Percentiles rank a stretch among this genome's conserved stretches.
Conservation (phyloP, 2,329 filamentous ascomycete genomes). For the Drechslera avenae region DNA sequence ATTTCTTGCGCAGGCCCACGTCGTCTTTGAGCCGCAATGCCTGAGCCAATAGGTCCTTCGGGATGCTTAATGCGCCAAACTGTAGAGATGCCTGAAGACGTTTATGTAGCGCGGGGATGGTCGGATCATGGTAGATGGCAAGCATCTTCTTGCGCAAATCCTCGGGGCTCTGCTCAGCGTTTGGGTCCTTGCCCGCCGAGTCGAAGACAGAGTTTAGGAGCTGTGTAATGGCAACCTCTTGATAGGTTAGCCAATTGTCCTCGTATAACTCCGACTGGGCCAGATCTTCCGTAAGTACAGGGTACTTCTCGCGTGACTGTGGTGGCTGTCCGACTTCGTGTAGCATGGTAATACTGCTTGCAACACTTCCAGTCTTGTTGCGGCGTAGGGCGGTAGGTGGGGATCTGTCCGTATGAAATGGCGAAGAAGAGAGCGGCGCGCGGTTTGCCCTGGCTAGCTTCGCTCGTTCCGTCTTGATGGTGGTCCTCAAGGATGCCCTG, state of each 20-base stretch:
- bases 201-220: slow-evolving; percentile 63
- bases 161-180: slow-evolving; percentile 36
- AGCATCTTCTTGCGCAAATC: slow-evolving; percentile 57
- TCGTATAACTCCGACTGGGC: slow-evolving; percentile 64
- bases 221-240: slow-evolving; percentile 66
- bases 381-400: slow-evolving; percentile 43
- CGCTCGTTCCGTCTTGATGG: slow-evolving; percentile 35
- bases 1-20: slow-evolving; percentile 62
- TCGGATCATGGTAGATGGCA: slow-evolving; percentile 58
- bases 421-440: slow-evolving; percentile 40
- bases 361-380: slow-evolving; percentile 28
- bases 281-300: slow-evolving; percentile 60
- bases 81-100: slow-evolving; percentile 63
- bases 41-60: slow-evolving; percentile 57
- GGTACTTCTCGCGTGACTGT: slow-evolving; percentile 51
- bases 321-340: slow-evolving; percentile 40
- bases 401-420: slow-evolving; percentile 45
- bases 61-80: slow-evolving; percentile 62
- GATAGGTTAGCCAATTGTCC: slow-evolving; percentile 66
- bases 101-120: slow-evolving; percentile 59
- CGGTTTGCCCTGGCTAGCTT: slow-evolving; percentile 28
- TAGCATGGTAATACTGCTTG: slow-evolving; percentile 41
- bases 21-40: slow-evolving; percentile 59
- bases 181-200: slow-evolving; percentile 34
- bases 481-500: slow-evolving; percentile 28